Base-by-base conservation (phyloP, 2,329 filamentous ascomycete species). In the Knufia petricola region DNA sequence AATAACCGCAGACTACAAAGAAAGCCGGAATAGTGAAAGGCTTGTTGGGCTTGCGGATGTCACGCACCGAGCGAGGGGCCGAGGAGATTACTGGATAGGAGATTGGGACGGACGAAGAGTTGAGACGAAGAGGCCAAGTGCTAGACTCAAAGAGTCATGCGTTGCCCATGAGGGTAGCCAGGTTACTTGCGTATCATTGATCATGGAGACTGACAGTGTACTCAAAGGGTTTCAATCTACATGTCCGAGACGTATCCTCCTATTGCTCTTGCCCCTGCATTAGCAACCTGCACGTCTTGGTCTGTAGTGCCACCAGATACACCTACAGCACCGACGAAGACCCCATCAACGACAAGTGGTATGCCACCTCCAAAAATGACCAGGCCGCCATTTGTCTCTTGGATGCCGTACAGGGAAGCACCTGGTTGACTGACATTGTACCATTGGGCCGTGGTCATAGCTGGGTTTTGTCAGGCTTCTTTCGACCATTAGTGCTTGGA, bases 1-100 rank as follows among this genome's bases (percentile, higher is more conserved):
- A 1, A 71, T 82, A n/a, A 70, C 73, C 1, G 68, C 62, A 2
- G 60, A 60, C 1, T 54, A 77, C 45, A 70, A 70, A 28, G 60
- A 62, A 23, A 62, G 57, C 23, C 80, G 74, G 71, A 64, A 70
- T 2, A 64, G 69, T 31, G 65, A 76, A 36, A 74, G 73, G 68
- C 75, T 81, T 55, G 63, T 70, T 3, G 64, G 63, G 3, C 77
- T 82, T 48, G 69, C 75, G 46, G 79, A 82, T 66, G 76, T 81
- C 2, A 82, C 77, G 2, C 71, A 71, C 17, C 66, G 59, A 50
- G 77, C 77, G 46, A 63, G 66, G 42, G 59, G 50, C 59, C 81
- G 58, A 75, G 74, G 56, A 62, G 55, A 42, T 59, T 67, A 10
- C 52, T 78, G 19, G 69, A 75, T 37, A 68, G 50, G 60, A 41